These are phyloP conservation scores for Limnanthes douglasii DNA, from an alignment of 345 rosid genomes.

Conservation along the genomic window DNA sequence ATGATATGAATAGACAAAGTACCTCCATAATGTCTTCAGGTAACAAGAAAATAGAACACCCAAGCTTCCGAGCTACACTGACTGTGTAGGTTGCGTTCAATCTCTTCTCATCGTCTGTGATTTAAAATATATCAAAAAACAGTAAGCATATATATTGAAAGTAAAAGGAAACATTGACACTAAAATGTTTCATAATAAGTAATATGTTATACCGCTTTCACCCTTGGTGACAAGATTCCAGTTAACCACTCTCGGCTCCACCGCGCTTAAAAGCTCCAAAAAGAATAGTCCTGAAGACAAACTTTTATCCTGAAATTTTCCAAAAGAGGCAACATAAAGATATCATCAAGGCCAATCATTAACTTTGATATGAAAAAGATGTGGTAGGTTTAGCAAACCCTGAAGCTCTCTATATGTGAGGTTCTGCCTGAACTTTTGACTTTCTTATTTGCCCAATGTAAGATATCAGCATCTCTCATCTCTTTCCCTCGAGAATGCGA, in stretches of 20 bases:
- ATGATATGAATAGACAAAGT: conserved; percentile 3
- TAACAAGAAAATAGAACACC: conserved; percentile 91
- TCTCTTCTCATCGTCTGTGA: conserved; percentile 74
- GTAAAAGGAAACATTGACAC: not conserved
- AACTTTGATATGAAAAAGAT: not conserved
- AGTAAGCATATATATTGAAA: not conserved
- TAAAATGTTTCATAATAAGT: not conserved
- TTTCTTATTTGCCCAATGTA: conserved; percentile 68
- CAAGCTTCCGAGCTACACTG: conserved; percentile 90
- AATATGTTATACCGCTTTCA: conserved; percentile 45
- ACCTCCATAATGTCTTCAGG: conserved; percentile 99
- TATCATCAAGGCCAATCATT: not conserved
- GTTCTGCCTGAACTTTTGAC: conserved; percentile 45
- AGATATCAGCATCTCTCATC: conserved; percentile 61
- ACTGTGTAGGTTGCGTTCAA: conserved; percentile 90
- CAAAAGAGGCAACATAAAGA: not conserved
- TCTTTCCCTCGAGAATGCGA: conserved; percentile 66
- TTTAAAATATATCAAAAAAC: conserved; percentile 4
- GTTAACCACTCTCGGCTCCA: conserved; percentile 92
- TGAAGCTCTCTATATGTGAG: conserved; percentile 55
- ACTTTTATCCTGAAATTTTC: conserved; percentile 55
- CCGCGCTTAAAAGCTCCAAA: conserved; percentile 77
- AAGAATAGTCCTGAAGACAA: conserved; percentile 69
- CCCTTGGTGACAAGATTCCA: conserved; percentile 98
- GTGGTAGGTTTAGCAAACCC: conserved; percentile 25